Base-by-base conservation (phyloP, 768 basidiomycete species). In the Leccinum olivaceopallidum region DNA sequence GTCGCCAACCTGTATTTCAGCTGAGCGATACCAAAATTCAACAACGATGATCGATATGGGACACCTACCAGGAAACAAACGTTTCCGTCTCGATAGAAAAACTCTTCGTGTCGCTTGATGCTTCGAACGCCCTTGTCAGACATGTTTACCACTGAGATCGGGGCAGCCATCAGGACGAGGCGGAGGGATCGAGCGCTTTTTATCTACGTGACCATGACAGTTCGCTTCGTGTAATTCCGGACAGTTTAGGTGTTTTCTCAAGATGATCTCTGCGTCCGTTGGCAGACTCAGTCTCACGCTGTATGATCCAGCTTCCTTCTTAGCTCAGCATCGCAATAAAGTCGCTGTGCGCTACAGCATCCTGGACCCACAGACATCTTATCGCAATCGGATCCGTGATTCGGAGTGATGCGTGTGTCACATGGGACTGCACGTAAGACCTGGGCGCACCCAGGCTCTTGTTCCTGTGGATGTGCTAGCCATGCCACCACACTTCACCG, bases 71-170 rank as follows among this genome's bases (percentile, higher is more conserved):
- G 56, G 58, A 88, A 80, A 3, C 76, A 77, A 0, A 87, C 63
- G 64, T 87, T 86, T 0, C 81, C 88, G 1, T 80, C 81, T 0
- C 74, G 69, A 12, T 89, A 67, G 56, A 85, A 88, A 60, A 83
- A 89, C 0, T 78, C 69, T 0, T 69, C 62, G 44, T 76, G 70
- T 22, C 62, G 60, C 36, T 59, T 64, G 39, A 76, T 62, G 2
- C 71, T 30, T 0, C 52, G 57, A 0, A 78, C 59, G 0, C 70
- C 65, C 0, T 36, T 56, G 0, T 34, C 34, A 0, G 69, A 13
- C 63, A 61, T 64, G 0, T 0, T 49, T 32, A 30, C 22, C 5
- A 22, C 6, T 4, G 47, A n/a, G 6, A 49, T 55, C 12, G 9
- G 37, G 47, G 54, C 1, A 24, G 44, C 39, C 5, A 58, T 53